phyloP scores from a whole-genome alignment of 2,329 filamentous ascomycete genomes.

The Paecilomyces dactylethromorphus region DNA sequence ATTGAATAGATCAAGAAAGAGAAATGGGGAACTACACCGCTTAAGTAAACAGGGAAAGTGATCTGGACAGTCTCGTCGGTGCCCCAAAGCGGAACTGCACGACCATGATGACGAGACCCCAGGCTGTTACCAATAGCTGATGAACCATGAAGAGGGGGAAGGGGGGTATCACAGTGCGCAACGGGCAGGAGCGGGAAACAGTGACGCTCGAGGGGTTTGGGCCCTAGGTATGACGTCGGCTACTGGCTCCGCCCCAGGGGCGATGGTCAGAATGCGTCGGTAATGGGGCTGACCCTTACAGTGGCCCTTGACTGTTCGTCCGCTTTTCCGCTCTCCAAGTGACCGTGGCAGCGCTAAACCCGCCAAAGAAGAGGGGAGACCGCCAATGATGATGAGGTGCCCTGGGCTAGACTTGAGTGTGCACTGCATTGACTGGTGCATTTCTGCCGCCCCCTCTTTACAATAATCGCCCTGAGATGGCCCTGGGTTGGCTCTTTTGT shows the following conservation, averaged over 20 bases:
- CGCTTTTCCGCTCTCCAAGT: not conserved
- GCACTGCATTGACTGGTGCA: not conserved
- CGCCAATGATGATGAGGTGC: not conserved
- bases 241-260: not conserved
- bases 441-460: not conserved
- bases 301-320: not conserved
- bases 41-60: conserved; percentile 3
- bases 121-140: not conserved
- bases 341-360: not conserved
- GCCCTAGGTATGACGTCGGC: not conserved
- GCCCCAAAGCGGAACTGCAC: not conserved
- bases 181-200: not conserved
- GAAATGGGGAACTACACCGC: conserved; percentile 6
- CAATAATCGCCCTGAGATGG: not conserved
- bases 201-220: not conserved
- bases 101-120: not conserved
- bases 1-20: conserved; percentile 1
- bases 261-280: not conserved
- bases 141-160: not conserved
- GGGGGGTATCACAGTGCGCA: not conserved
- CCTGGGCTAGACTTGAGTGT: not conserved
- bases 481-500: too few species aligned
- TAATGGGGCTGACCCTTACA: not conserved
- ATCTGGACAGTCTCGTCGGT: not conserved
- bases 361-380: not conserved